phyloP scores from a whole-genome alignment of 2,329 filamentous ascomycete genomes.

The Pseudogymnoascus sp. region DNA sequence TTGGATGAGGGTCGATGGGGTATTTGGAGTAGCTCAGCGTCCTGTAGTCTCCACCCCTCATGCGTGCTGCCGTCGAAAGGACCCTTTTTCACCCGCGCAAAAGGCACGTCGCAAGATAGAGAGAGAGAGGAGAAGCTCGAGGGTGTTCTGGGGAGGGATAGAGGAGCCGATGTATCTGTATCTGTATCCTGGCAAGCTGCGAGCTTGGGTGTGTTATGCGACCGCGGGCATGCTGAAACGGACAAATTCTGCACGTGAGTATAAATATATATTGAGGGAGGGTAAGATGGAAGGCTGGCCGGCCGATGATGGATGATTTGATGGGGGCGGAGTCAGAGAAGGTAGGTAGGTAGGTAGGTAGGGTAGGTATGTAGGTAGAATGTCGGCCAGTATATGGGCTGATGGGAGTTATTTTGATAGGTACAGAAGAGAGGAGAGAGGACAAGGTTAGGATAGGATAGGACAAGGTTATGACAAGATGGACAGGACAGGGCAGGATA shows the following conservation, averaged over 20 bases:
- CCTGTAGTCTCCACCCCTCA: background rate
- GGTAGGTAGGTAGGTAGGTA: too few species aligned
- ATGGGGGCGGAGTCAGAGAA: background rate
- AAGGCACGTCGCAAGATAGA: background rate
- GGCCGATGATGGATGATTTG: background rate
- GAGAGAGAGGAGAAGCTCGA: background rate
- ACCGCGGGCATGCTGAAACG: conserved; percentile 1
- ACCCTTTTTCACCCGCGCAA: background rate
- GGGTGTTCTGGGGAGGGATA: background rate
- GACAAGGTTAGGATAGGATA: too few species aligned
- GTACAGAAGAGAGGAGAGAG: background rate
- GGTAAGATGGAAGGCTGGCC: background rate
- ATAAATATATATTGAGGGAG: conserved; percentile 4
- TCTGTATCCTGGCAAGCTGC: conserved; percentile 1
- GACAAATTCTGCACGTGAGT: conserved; percentile 1
- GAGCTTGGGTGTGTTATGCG: background rate
- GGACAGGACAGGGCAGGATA: background rate
- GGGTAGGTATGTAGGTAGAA: background rate
- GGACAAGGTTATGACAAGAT: too few species aligned
- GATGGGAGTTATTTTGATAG: background rate
- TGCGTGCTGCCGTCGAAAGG: background rate
- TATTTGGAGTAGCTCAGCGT: background rate
- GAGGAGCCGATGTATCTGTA: background rate
- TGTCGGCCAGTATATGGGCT: background rate
- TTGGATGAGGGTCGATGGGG: background rate